A percentile compares a stretch with the other conserved stretches of the same genome.
These are phyloP conservation scores for Persicaria maculosa DNA, from an alignment of 148 eudicot genomes.

Conservation along the genomic window DNA sequence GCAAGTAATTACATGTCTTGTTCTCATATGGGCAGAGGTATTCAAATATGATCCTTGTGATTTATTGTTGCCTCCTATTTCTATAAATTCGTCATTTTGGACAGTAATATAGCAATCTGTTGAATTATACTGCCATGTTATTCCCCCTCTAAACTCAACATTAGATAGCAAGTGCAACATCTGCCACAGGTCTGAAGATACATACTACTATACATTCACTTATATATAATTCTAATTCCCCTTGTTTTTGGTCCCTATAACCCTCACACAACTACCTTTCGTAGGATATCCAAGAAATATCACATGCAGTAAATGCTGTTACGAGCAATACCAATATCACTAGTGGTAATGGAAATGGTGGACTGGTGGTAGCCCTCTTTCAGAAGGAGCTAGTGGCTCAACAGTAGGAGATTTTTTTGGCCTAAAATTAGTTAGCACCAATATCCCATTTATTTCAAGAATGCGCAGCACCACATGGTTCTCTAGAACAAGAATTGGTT, in stretches of 20 bases:
- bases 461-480: constrained; percentile 41
- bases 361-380: constrained; percentile 1
- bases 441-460: constrained; percentile 44
- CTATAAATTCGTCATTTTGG: not conserved
- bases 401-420: not conserved
- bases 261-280: not conserved
- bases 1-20: constrained; percentile 26
- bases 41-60: too few relatives aligned
- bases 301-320: not conserved
- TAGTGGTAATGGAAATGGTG: not conserved
- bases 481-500: constrained; percentile 17
- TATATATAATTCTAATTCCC: too few relatives aligned
- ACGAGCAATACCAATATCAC: constrained; percentile 3
- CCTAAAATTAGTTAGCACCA: constrained; percentile 8
- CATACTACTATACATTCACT: not conserved
- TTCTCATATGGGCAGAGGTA: too few relatives aligned
- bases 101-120: not conserved
- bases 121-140: not conserved
- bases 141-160: not conserved
- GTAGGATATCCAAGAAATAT: not conserved
- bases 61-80: too few relatives aligned
- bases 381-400: not conserved
- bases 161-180: not conserved
- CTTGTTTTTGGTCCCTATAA: too few relatives aligned
- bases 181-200: constrained; percentile 9